A percentile compares a stretch with the other conserved stretches of the same genome.
These are phyloP conservation scores for Trichomonas vaginalis DNA, from an alignment of 208 protist species.

Conservation along the genomic window DNA sequence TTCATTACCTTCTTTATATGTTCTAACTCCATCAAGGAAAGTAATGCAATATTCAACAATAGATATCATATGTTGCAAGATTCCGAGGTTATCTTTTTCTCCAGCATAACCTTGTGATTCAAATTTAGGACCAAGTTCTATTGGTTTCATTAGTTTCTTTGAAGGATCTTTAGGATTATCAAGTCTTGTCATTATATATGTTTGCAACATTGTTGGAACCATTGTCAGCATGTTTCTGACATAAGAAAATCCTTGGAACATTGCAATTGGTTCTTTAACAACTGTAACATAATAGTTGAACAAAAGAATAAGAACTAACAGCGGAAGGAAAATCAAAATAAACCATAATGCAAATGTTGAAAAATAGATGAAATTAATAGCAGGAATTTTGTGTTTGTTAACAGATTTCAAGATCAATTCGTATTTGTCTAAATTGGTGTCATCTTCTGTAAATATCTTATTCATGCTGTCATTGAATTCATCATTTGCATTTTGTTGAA, in stretches of 20 bases:
- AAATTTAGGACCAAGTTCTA: neutral
- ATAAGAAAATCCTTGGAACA: neutral
- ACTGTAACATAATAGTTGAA: neutral
- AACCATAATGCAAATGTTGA: neutral
- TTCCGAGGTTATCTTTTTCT: neutral
- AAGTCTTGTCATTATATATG: neutral
- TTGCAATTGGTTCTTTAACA: neutral
- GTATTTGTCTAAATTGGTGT: neutral
- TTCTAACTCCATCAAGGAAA: neutral
- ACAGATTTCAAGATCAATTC: neutral
- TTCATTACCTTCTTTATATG: neutral
- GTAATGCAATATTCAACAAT: no score
- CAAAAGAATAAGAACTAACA: neutral
- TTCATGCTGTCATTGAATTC: neutral
- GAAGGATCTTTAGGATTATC: neutral
- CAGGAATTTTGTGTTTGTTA: neutral
- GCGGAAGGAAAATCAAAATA: neutral
- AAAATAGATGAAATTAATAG: neutral
- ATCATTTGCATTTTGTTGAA: neutral
- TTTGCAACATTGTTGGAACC: neutral
- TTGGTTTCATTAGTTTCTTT: neutral
- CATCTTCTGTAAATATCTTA: neutral
- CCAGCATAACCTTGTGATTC: neutral
- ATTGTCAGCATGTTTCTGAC: neutral
- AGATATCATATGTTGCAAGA: no score